These are phyloP conservation scores for Alternaria brassicae DNA, from an alignment of 2,329 filamentous ascomycete species.

Conservation along the genomic window DNA sequence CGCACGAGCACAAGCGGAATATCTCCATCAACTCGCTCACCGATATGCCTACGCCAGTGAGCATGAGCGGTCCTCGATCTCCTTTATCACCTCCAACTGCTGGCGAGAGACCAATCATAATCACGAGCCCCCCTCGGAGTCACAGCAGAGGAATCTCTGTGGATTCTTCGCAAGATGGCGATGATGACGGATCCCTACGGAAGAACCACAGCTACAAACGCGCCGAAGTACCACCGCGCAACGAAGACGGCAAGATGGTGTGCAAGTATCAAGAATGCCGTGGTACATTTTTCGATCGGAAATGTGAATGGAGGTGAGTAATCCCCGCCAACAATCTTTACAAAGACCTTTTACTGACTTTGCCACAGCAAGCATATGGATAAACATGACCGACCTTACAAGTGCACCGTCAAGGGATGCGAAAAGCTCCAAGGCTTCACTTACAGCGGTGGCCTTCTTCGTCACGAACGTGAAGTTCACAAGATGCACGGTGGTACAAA, in stretches of 20 bases:
- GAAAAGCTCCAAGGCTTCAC: conserved; percentile 94
- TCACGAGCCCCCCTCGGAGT: conserved; percentile 29
- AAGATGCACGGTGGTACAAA: conserved; percentile 87
- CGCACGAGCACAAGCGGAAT: conserved; percentile 43
- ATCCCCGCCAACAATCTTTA: conserved; percentile 23
- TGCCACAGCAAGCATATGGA: conserved; percentile 89
- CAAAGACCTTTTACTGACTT: conserved; percentile 23
- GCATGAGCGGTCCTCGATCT: conserved; percentile 39
- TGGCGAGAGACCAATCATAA: conserved; percentile 29
- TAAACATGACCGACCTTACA: conserved; percentile 93
- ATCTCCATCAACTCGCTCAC: conserved; percentile 38
- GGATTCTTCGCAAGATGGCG: conserved; percentile 41
- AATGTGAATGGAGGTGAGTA: conserved; percentile 93
- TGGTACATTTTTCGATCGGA: conserved; percentile 75
- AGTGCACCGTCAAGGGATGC: conserved; percentile 81
- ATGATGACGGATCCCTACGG: conserved; percentile 42
- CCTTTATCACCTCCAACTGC: conserved; percentile 38
- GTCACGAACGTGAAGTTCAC: conserved; percentile 94
- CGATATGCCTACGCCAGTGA: conserved; percentile 48
- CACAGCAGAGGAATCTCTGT: conserved; percentile 36
- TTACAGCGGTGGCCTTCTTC: conserved; percentile 86
- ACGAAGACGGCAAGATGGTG: conserved; percentile 75
- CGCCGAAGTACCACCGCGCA: conserved; percentile 63
- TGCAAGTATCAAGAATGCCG: conserved; percentile 74
- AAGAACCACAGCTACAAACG: conserved; percentile 51